These are phyloP conservation scores for Lodderomyces jiufengensis DNA, from an alignment of 1,139 yeast species.

Conservation along the genomic window DNA sequence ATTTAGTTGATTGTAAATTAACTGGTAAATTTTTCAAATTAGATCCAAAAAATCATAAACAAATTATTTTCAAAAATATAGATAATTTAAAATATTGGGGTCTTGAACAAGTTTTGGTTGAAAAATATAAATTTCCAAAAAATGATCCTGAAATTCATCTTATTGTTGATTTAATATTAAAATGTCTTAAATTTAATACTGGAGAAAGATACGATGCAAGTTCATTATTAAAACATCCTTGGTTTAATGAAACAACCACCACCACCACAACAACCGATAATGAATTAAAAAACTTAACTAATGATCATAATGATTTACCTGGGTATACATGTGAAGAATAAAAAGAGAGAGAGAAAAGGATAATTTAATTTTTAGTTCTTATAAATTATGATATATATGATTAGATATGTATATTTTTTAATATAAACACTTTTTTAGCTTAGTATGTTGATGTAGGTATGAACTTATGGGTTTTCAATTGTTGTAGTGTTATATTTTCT, in stretches of 20 bases:
- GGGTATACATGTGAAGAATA: constrained; percentile 26
- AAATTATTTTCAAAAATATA: constrained; percentile 49
- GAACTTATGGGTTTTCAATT: constrained; percentile 9
- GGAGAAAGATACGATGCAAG: constrained; percentile 37
- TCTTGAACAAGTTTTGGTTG: constrained; percentile 59
- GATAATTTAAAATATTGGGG: constrained; percentile 68
- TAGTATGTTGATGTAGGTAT: too few species aligned
- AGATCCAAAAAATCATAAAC: constrained; percentile 28
- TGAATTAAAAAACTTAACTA: constrained; percentile 10
- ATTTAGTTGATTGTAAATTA: constrained; percentile 48
- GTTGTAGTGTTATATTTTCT: constrained; percentile 10
- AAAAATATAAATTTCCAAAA: constrained; percentile 43
- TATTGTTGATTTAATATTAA: constrained; percentile 36
- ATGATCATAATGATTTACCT: constrained; percentile 22
- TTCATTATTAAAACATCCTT: constrained; percentile 40
- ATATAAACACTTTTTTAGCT: neutral
- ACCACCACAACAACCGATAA: constrained; percentile 2
- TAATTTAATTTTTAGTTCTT: too few species aligned
- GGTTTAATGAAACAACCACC: constrained; percentile 24
- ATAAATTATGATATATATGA: too few species aligned
- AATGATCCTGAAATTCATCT: constrained; percentile 29
- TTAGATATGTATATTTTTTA: too few species aligned
- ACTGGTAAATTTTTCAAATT: constrained; percentile 51
- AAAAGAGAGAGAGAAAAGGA: constrained; percentile 1
- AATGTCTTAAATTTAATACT: constrained; percentile 35